A percentile compares a stretch with the other conserved stretches of the same genome.
phyloP scores from a whole-genome alignment of 441 rosid genomes.

The Erodium moschatum region DNA sequence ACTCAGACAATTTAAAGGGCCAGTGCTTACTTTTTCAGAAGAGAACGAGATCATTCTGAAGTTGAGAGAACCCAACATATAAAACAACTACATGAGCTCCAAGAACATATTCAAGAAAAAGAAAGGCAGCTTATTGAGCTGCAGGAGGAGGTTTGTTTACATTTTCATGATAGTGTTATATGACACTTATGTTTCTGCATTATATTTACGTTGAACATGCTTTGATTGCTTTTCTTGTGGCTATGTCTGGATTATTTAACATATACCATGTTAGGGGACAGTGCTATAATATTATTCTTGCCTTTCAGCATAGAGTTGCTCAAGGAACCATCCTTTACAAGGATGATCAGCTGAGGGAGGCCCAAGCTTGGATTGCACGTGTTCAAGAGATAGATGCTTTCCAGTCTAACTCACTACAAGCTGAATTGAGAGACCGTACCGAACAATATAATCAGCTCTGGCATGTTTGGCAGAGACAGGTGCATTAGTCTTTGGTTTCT shows the following conservation, averaged over 20 bases:
- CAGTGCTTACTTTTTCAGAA: constrained; percentile 40
- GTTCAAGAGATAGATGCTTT: constrained; percentile 80
- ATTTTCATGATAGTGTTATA: not conserved
- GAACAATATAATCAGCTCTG: constrained; percentile 93
- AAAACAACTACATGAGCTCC: constrained; percentile 71
- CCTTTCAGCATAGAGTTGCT: constrained; percentile 79
- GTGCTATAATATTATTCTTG: not conserved
- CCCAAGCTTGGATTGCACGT: constrained; percentile 71
- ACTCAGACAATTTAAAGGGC: constrained; percentile 2
- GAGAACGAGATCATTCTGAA: constrained; percentile 95
- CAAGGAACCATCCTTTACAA: constrained; percentile 70
- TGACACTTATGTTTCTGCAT: not conserved
- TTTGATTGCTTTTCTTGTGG: not conserved
- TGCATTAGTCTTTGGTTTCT: constrained; percentile 23
- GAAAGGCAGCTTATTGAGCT: constrained; percentile 72
- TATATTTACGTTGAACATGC: not conserved
- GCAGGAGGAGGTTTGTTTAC: constrained; percentile 72
- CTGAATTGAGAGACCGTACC: constrained; percentile 69
- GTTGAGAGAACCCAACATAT: constrained; percentile 83
- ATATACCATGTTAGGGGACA: not conserved
- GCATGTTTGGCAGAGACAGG: constrained; percentile 95
- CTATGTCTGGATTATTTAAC: not conserved
- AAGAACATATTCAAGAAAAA: constrained; percentile 84
- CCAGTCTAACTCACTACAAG: constrained; percentile 74
- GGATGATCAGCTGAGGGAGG: constrained; percentile 81